Base-by-base conservation (phyloP, 495 filamentous ascomycete genomes). In the Penicillium herquei region DNA sequence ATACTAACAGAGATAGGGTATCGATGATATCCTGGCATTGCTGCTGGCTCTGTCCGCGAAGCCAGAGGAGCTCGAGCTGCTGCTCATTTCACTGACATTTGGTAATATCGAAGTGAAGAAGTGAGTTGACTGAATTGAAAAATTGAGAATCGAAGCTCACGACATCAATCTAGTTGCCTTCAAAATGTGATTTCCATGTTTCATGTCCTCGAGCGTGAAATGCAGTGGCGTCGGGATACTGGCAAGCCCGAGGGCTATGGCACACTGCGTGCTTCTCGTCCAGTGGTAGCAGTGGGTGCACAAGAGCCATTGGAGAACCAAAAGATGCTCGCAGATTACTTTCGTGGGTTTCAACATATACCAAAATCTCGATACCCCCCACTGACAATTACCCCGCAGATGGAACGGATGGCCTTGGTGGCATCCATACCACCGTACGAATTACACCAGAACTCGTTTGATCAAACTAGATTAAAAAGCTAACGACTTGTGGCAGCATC, bases 111-210 rank as follows among this genome's bases (percentile, higher is more conserved):
- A 90, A 58, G 83, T 96, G 16, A 81, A 90, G 56, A 89, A 82
- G 87, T 88, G 69, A 50, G 57, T 56, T 14, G 17, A 1, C 16
- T 35, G 1, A 4, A n/a, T 26, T n/a, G 5, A 8, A 0, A 41
- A 21, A 33, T 26, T 16, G 6, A 7, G 13, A 1, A 18, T 13
- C 14, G 5, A 13, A 3, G 42, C 52, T 61, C 32, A 58, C 6
- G 3, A 14, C 32, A 31, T 3, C 7, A 16, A 2, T 39, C 14
- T 59, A 93, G 89, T 68, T 96, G 91, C 67, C 80, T 96, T 40
- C 85, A 88, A 14, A 99, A 99, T 76, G 86, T 89, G 45, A 82
- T 98, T 51, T 88, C 91, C 21, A 80, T 97, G 70, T 98, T 98
- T 75, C 88, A 97, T 63, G 86, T 93, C 58, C 82, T 99, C 58